Evolutionary conservation across 148 eudicot species (phyloP).

Genomic region (Selenicereus undatus): DNA sequence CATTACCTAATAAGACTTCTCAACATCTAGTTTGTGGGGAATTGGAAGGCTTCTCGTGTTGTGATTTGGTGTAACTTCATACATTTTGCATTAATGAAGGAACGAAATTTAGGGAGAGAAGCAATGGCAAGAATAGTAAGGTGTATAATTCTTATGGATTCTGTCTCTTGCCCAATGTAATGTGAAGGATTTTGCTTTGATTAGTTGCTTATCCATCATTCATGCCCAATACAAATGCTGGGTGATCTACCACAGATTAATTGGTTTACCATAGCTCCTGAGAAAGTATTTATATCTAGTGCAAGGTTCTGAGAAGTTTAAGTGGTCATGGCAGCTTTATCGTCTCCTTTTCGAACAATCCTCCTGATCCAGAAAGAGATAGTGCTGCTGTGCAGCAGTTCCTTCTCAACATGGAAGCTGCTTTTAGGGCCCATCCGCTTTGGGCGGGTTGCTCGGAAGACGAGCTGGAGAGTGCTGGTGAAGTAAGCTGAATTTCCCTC

Average conservation of each 20-base stretch:
- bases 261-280: neutral
- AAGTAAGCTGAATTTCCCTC: constrained; percentile 45
- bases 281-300: neutral
- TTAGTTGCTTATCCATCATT: neutral
- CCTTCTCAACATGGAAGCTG: constrained; percentile 84
- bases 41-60: neutral
- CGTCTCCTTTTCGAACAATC: constrained; percentile 73
- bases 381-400: constrained; percentile 91
- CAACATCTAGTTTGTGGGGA: neutral
- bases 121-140: neutral
- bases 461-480: constrained; percentile 94
- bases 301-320: constrained; percentile 12
- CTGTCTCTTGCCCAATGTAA: neutral
- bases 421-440: constrained; percentile 87
- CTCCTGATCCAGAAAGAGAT: constrained; percentile 87
- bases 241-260: neutral
- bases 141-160: neutral
- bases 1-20: neutral
- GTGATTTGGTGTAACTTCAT: neutral
- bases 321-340: constrained; percentile 65
- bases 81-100: neutral
- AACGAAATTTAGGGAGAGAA: neutral
- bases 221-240: neutral
- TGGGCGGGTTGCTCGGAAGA: constrained; percentile 96
- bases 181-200: neutral